These are phyloP conservation scores for Piromyces sp. DNA, from an alignment of 192 early-diverging fungal genomes.

Conservation along the genomic window DNA sequence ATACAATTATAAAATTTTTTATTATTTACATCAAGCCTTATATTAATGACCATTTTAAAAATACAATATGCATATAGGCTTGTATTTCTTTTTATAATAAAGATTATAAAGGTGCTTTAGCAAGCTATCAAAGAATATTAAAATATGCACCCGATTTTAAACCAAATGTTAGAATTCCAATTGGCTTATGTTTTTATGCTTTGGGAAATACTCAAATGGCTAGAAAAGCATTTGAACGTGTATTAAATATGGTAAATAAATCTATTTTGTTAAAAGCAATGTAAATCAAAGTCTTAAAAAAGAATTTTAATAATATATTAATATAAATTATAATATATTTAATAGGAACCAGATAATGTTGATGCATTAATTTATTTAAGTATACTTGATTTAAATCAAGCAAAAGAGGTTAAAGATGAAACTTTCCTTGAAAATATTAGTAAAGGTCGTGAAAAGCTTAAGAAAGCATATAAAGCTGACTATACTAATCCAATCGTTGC, in stretches of 20 bases:
- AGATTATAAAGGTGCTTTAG: slow-evolving; percentile 50
- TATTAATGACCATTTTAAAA: too few species aligned
- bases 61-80: too few species aligned
- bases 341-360: slow-evolving; percentile 36
- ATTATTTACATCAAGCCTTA: too few species aligned
- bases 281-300: too few species aligned
- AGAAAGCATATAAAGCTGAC: not conserved
- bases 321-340: too few species aligned
- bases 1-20: too few species aligned
- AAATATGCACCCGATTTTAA: slow-evolving; percentile 29
- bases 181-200: slow-evolving; percentile 70
- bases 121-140: slow-evolving; percentile 58
- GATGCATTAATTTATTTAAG: slow-evolving; percentile 57
- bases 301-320: too few species aligned
- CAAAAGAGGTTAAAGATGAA: not conserved
- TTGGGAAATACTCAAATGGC: slow-evolving; percentile 51
- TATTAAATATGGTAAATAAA: slow-evolving; percentile 38
- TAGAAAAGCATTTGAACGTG: slow-evolving; percentile 48
- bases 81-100: slow-evolving; percentile 38
- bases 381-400: slow-evolving; percentile 55
- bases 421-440: not conserved
- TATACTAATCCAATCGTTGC: not conserved
- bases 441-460: not conserved
- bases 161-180: slow-evolving; percentile 61
- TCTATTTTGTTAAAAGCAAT: too few species aligned